These are phyloP conservation scores for Luzula sylvatica DNA, from an alignment of 176 grass and related monocot genomes.

Conservation along the genomic window DNA sequence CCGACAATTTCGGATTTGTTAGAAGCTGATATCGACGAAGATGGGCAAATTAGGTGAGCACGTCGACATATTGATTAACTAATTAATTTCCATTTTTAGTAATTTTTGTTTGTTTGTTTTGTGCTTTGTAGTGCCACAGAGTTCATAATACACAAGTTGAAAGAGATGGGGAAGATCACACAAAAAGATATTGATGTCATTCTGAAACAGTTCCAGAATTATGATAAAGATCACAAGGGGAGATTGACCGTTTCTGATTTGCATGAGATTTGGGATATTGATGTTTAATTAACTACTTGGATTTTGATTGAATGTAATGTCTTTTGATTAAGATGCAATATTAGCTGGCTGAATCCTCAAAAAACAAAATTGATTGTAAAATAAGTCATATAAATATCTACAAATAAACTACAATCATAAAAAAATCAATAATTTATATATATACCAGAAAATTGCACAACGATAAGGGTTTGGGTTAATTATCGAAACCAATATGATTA, in stretches of 20 bases:
- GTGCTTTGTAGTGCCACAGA: constrained; percentile 59
- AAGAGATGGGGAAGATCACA: constrained; percentile 86
- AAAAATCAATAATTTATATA: too few relatives aligned
- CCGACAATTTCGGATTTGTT: constrained; percentile 72
- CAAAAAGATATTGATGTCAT: constrained; percentile 71
- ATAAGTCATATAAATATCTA: too few relatives aligned
- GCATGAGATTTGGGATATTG: too few relatives aligned
- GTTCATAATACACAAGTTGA: constrained; percentile 94
- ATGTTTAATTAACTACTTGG: too few relatives aligned
- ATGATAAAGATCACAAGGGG: constrained; percentile 64
- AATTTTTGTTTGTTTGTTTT: constrained; percentile 1
- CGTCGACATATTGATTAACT: not conserved
- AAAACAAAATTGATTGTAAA: too few relatives aligned
- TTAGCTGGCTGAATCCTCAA: too few relatives aligned
- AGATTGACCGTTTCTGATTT: constrained; percentile 47
- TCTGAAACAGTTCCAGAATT: constrained; percentile 71
- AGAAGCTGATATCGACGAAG: constrained; percentile 67
- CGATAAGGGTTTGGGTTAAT: too few relatives aligned
- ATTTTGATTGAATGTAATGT: too few relatives aligned
- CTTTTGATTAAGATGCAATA: too few relatives aligned
- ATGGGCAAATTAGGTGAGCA: constrained; percentile 49
- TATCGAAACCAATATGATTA: constrained; percentile 7
- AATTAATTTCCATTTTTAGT: not conserved
- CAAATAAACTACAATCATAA: too few relatives aligned
- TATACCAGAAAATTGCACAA: too few relatives aligned